phyloP scores from a whole-genome alignment of 495 filamentous ascomycete genomes.

The Penicillium pulvis region DNA sequence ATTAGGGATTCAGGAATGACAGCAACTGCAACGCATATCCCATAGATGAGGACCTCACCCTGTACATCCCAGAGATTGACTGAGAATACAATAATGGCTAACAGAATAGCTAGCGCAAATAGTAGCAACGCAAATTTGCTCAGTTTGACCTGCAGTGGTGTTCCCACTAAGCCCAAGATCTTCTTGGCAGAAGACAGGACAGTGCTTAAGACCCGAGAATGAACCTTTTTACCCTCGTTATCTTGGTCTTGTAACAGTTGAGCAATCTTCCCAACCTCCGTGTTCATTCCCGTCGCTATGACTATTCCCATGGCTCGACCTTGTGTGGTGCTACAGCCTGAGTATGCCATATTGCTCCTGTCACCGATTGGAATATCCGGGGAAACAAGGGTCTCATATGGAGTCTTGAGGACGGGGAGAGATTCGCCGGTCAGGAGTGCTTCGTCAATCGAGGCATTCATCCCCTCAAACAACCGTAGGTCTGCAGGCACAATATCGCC shows the following conservation, averaged over 20 bases:
- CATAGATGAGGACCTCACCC: constrained; percentile 78
- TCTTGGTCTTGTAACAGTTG: constrained; percentile 52
- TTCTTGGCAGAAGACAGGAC: constrained; percentile 59
- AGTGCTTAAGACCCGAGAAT: constrained; percentile 60
- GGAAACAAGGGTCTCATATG: constrained; percentile 62
- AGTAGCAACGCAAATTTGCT: constrained; percentile 74
- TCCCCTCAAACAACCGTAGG: constrained; percentile 69
- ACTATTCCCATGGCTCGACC: constrained; percentile 67
- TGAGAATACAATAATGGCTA: constrained; percentile 79
- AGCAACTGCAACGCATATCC: constrained; percentile 72
- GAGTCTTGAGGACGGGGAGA: constrained; percentile 63
- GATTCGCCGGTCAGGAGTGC: constrained; percentile 56
- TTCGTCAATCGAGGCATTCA: constrained; percentile 76
- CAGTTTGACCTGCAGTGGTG: constrained; percentile 79
- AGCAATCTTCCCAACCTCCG: constrained; percentile 85
- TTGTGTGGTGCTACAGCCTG: constrained; percentile 68
- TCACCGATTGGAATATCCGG: constrained; percentile 66
- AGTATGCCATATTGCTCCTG: constrained; percentile 68
- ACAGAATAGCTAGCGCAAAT: constrained; percentile 70
- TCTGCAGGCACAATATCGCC: constrained; percentile 75
- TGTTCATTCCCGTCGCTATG: constrained; percentile 75
- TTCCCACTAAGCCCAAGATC: constrained; percentile 75
- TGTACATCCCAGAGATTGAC: constrained; percentile 71
- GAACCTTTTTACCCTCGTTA: constrained; percentile 63
- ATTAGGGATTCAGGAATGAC: constrained; percentile 76